phyloP scores from a whole-genome alignment of 192 early-diverging fungal species.

The Ramicandelaber brevisporus region DNA sequence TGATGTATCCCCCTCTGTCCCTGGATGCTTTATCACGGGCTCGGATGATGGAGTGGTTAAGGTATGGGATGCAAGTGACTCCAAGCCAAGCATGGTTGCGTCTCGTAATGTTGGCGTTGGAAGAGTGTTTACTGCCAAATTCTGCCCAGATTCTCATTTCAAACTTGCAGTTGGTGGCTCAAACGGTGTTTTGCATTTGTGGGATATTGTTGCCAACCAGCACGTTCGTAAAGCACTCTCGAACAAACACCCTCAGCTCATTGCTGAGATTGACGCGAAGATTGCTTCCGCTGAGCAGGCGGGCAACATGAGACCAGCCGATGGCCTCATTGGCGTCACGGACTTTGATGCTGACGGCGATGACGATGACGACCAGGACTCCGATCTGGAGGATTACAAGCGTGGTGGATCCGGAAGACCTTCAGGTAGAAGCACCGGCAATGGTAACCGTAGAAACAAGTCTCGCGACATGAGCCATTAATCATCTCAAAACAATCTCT shows the following conservation, averaged over 20 bases:
- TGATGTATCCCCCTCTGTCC: constrained; percentile 52
- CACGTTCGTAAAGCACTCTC: constrained; percentile 44
- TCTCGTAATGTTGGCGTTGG: constrained; percentile 63
- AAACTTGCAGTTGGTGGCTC: constrained; percentile 69
- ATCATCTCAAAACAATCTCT: neutral
- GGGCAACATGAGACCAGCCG: neutral
- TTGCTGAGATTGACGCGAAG: neutral
- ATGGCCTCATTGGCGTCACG: too few species aligned
- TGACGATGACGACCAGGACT: too few species aligned
- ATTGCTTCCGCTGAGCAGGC: constrained; percentile 2
- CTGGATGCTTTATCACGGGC: constrained; percentile 79
- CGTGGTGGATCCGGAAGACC: constrained; percentile 3
- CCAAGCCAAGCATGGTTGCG: constrained; percentile 54
- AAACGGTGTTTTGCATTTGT: constrained; percentile 68
- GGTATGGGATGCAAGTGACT: constrained; percentile 63
- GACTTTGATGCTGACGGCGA: constrained; percentile 1
- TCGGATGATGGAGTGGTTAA: constrained; percentile 75
- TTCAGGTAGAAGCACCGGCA: constrained; percentile 3
- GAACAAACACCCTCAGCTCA: constrained; percentile 5
- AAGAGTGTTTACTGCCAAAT: constrained; percentile 61
- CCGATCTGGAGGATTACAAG: too few species aligned
- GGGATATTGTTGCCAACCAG: constrained; percentile 81
- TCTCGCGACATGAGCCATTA: constrained; percentile 2
- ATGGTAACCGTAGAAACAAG: constrained; percentile 5
- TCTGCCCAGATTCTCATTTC: constrained; percentile 86